phyloP scores from a whole-genome alignment of 257 asterid species.

The Agastache rugosa region DNA sequence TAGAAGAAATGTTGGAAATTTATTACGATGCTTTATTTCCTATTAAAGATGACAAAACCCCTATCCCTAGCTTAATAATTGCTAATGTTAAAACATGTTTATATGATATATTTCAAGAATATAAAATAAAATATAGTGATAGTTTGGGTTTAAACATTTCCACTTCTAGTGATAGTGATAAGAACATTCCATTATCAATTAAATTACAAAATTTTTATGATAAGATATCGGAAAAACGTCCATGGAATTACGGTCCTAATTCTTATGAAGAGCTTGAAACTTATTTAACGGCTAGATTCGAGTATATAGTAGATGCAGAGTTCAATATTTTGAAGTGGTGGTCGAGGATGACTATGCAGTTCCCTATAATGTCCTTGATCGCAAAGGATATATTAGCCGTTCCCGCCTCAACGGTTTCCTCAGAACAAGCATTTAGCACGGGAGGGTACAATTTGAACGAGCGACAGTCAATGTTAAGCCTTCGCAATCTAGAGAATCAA shows the following conservation, averaged over 20 bases:
- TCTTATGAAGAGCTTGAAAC: constrained; percentile 23
- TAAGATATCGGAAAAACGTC: not conserved
- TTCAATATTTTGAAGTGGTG: constrained; percentile 24
- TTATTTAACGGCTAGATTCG: not conserved
- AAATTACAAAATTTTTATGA: not conserved
- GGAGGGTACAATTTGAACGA: not conserved
- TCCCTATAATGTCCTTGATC: constrained; percentile 1
- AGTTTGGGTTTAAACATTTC: not conserved
- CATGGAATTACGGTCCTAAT: not conserved
- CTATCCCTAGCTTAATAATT: not conserved
- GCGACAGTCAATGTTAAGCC: not conserved
- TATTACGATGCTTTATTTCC: constrained; percentile 26
- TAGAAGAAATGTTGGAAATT: not conserved
- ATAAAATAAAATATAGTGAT: not conserved
- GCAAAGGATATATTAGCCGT: constrained; percentile 17
- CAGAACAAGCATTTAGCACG: constrained; percentile 10
- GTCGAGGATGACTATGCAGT: not conserved
- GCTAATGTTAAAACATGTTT: not conserved
- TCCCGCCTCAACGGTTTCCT: constrained; percentile 3
- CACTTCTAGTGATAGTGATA: not conserved
- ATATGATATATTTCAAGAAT: not conserved
- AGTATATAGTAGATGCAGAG: not conserved
- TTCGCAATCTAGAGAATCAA: not conserved
- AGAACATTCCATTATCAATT: not conserved
- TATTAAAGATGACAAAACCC: constrained; percentile 1